Base-by-base conservation (phyloP, 768 basidiomycete genomes). In the Boletus insuetus region DNA sequence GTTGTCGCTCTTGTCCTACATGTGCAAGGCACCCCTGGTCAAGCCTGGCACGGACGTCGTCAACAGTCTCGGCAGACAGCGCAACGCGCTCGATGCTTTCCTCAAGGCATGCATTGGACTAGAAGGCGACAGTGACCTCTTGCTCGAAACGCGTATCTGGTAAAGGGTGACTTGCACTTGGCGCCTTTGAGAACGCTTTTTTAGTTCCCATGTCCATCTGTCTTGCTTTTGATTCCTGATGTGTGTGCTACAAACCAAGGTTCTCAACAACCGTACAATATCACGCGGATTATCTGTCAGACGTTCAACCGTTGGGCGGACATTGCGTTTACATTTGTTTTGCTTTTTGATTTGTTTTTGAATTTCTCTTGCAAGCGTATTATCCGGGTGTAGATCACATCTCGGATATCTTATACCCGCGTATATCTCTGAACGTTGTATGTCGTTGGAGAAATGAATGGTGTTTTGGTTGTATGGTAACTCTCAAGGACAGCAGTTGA, bases 11-110 rank as follows among this genome's bases (percentile, higher is more conserved):
- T 81, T 98, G 52, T 90, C 87, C 41, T 98, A 95, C 81, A 96
- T 98, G 94, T 86, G 96, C 76, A 97, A 97, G 81, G 94, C 94
- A 0, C 93, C 94, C n/a, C 84, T 95, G 67, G 94, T 95, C 75
- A 95, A 95, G 79, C 91, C 90, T 63, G 90, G 86, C 51, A 89
- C 88, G 37, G 91, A 91, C 64, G 94, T 98, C 63, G 88, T 98
- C 74, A 99, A 99, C 84, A 89, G 87, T 61, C 82, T 98, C 60
- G 88, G 87, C 74, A 85, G 95, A 70, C 96, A 99, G 80, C 86
- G 96, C 69, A 91, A 94, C 58, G 96, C 92, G 10, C 84, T 98
- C 54, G 94, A 96, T 73, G 75, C 81, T 40, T 97, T 96, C 85
- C 79, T 97, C 68, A 96, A 95, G 82, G 94, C 94, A 39, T 97